Evolutionary conservation across 1,139 yeast species (phyloP), one percentile per base, ranked within the genome.

Genomic region (Sporopachydermia cereana): DNA sequence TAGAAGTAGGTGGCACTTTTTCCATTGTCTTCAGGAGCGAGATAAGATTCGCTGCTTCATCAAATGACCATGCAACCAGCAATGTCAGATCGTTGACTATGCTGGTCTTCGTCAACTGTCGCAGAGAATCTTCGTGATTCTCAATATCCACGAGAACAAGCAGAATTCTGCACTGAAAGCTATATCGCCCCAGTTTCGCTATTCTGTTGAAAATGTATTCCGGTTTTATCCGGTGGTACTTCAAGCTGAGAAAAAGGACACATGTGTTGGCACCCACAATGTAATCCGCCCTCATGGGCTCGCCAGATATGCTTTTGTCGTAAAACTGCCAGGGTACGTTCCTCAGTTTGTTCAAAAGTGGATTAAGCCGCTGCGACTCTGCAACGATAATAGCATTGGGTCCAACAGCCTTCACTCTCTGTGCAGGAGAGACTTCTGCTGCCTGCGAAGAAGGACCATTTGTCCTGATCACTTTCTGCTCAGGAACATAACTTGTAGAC

Each of bases 171-270:
- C 82, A 66, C 9, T 73, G 72, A 48, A 55, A 64, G 39, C 54
- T 58, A 24, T 66, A 59, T 51, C 70, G 74, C 25, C 72, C 68
- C 24, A 79, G 59, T 46, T 78, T 77, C 50, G 74, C 76, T 54
- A 88, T 68, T 46, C 93, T 72, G 48, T 76, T 74, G 67, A 78
- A 77, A 2, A 91, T 76, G 55, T 91, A 88, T 57, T 88, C 96
- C 0, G 95, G 95, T 50, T 84, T 89, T 41, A 89, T 66, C 54
- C 83, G 82, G 60, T 88, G 95, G 61, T 89, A 91, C 49, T 84
- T 79, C 45, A 89, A 61, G 3, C 93, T 78, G 20, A 89, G 67
- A 53, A 84, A 88, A 3, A 89, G 61, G 2, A 83, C 77, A 50
- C 85, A 81, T 41, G 86, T 68, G 2, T 74, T 71, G 44, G 76